Conservation (phyloP, 2,329 filamentous ascomycete genomes). For the Penicillium palitans region DNA sequence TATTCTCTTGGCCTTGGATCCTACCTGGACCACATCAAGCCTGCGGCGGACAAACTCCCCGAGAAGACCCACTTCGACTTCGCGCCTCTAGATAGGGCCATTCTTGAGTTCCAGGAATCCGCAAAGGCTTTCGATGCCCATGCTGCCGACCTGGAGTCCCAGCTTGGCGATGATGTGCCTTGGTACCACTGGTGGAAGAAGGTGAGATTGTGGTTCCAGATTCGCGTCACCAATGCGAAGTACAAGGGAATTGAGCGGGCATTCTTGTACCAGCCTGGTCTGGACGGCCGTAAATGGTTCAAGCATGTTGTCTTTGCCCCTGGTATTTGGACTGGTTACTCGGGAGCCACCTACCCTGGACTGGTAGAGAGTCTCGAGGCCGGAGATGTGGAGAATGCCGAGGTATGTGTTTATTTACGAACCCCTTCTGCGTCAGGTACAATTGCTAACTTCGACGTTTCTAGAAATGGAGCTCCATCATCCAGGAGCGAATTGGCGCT, state of each 20-base stretch:
- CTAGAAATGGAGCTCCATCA: slow-evolving; percentile 45
- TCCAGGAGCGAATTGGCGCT: slow-evolving; percentile 38
- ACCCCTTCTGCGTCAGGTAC: not conserved
- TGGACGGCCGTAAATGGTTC: slow-evolving; percentile 83
- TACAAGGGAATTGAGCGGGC: slow-evolving; percentile 82
- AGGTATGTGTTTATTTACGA: slow-evolving; percentile 47
- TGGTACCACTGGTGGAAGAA: slow-evolving; percentile 78
- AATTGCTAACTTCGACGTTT: slow-evolving; percentile 11
- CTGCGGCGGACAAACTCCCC: slow-evolving; percentile 28
- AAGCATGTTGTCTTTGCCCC: slow-evolving; percentile 95
- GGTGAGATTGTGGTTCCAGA: slow-evolving; percentile 61
- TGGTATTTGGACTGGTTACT: slow-evolving; percentile 86
- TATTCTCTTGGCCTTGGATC: slow-evolving; percentile 59
- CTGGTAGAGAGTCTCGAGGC: slow-evolving; percentile 63
- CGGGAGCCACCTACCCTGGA: slow-evolving; percentile 68
- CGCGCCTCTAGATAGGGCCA: slow-evolving; percentile 49
- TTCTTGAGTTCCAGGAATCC: slow-evolving; percentile 50
- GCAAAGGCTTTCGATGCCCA: slow-evolving; percentile 54
- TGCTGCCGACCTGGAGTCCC: slow-evolving; percentile 48
- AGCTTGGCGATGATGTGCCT: slow-evolving; percentile 59
- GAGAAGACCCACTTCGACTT: slow-evolving; percentile 42
- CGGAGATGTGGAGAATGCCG: slow-evolving; percentile 46
- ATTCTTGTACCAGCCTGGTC: slow-evolving; percentile 72
- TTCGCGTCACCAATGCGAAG: slow-evolving; percentile 70
- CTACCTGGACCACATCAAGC: slow-evolving; percentile 43